phyloP scores from a whole-genome alignment of 2,329 filamentous ascomycete species.

The Tolypocladium nubicola region DNA sequence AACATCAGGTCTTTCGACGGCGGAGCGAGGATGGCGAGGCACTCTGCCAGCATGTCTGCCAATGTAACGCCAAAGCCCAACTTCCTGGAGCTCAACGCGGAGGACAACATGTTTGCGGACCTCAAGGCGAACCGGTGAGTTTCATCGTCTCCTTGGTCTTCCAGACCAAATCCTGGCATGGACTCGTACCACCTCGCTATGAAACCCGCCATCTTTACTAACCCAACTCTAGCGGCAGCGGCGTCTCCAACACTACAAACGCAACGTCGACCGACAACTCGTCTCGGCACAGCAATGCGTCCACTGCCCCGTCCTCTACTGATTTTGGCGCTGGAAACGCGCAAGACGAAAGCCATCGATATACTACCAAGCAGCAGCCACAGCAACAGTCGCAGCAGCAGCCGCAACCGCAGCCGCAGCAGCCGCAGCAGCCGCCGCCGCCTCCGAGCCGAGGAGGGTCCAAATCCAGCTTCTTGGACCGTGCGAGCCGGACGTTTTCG shows the following conservation, averaged over 20 bases:
- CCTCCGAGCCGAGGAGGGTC: slow-evolving; percentile 27
- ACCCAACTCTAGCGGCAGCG: slow-evolving; percentile 41
- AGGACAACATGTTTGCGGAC: slow-evolving; percentile 50
- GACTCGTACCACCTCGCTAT: not conserved
- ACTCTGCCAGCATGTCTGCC: slow-evolving; percentile 20
- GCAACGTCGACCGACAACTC: slow-evolving; percentile 49
- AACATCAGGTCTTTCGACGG: slow-evolving; percentile 39
- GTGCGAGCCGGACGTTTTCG: slow-evolving; percentile 48
- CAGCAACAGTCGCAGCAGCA: slow-evolving; percentile 16
- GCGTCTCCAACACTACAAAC: slow-evolving; percentile 51
- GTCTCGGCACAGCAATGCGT: slow-evolving; percentile 51
- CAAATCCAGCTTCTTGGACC: slow-evolving; percentile 44
- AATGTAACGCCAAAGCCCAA: slow-evolving; percentile 27
- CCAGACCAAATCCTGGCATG: not conserved
- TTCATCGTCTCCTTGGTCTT: not conserved
- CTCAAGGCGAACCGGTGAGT: slow-evolving; percentile 46
- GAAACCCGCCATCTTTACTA: slow-evolving; percentile 14
- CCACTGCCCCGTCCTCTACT: slow-evolving; percentile 50
- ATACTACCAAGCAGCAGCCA: slow-evolving; percentile 11
- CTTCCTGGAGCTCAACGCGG: slow-evolving; percentile 29
- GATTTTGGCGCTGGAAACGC: slow-evolving; percentile 19
- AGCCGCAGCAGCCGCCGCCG: slow-evolving; percentile 27
- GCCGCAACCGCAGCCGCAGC: not conserved
- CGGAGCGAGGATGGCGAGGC: slow-evolving; percentile 31
- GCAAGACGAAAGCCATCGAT: slow-evolving; percentile 17